Conservation (phyloP, 2,329 filamentous ascomycete genomes). For the Aspergillus carbonarius region DNA sequence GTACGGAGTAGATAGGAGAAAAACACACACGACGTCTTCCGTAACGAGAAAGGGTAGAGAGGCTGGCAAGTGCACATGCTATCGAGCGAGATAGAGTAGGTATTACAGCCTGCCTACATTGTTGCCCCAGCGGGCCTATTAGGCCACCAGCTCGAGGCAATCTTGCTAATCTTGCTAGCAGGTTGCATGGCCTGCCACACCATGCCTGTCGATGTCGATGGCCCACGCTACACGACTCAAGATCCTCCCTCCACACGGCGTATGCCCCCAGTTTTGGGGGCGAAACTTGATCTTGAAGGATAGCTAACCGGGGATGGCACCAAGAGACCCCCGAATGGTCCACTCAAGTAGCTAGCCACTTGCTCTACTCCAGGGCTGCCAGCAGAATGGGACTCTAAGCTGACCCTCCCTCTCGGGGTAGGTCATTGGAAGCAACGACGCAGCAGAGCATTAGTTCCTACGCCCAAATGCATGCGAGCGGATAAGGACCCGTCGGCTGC, state of each 20-base stretch:
- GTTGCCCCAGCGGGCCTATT: background rate
- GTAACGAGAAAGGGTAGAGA: background rate
- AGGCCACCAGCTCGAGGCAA: background rate
- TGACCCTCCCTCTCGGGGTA: background rate
- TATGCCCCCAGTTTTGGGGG: background rate
- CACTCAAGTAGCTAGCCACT: background rate
- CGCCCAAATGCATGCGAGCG: slow-evolving; percentile 18
- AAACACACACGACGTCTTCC: background rate
- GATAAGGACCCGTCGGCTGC: slow-evolving; percentile 14
- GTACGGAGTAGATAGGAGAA: background rate
- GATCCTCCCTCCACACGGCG: background rate
- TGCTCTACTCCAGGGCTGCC: background rate
- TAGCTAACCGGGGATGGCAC: background rate
- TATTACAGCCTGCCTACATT: background rate
- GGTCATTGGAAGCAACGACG: slow-evolving; percentile 8
- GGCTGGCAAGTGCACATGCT: background rate
- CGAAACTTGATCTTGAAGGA: background rate
- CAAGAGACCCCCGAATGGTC: background rate
- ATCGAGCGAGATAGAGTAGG: slow-evolving; percentile 1
- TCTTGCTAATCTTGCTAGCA: background rate
- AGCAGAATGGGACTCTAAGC: background rate
- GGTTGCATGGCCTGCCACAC: background rate
- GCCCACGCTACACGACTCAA: background rate
- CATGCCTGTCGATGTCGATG: background rate
- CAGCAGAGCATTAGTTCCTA: slow-evolving; percentile 20